phyloP scores from a whole-genome alignment of 2,329 filamentous ascomycete species.

The Didymella arachidicola region DNA sequence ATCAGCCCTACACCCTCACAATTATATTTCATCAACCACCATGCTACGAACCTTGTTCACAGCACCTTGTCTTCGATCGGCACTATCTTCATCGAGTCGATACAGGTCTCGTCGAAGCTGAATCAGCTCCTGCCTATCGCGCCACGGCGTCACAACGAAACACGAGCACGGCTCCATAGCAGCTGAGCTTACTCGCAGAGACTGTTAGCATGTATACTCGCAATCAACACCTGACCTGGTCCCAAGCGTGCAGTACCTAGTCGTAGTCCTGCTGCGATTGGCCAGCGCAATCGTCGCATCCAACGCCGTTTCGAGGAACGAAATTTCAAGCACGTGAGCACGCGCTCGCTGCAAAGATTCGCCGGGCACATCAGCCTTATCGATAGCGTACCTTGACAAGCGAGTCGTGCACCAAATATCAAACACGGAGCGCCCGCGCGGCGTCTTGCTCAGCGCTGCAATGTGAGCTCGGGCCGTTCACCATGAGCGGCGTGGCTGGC shows the following conservation, averaged over 20 bases:
- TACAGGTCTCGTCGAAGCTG: slow-evolving; percentile 72
- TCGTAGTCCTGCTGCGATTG: slow-evolving; percentile 14
- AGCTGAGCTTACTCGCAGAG: slow-evolving; percentile 1
- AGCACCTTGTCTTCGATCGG: slow-evolving; percentile 45
- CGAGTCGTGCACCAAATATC: not conserved
- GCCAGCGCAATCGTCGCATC: slow-evolving; percentile 2
- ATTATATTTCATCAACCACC: not conserved
- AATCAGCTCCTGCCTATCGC: slow-evolving; percentile 70
- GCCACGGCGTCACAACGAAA: slow-evolving; percentile 78
- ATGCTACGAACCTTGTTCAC: slow-evolving; percentile 49
- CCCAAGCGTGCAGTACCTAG: slow-evolving; percentile 7
- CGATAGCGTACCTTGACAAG: not conserved
- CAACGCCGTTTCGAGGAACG: not conserved
- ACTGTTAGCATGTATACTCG: not conserved
- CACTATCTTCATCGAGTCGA: slow-evolving; percentile 41
- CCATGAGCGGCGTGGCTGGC: slow-evolving; percentile 4
- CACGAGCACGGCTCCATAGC: slow-evolving; percentile 27
- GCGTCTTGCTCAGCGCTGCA: slow-evolving; percentile 1
- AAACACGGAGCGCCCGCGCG: slow-evolving; percentile 13
- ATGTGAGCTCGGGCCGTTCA: not conserved
- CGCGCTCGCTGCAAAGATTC: not conserved
- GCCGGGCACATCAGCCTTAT: slow-evolving; percentile 1
- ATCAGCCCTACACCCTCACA: slow-evolving; percentile 26
- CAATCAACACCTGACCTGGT: not conserved
- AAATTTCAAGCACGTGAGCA: slow-evolving; percentile 10